Evolutionary conservation across 345 rosid species (phyloP).

Genomic region (Barbarea vulgaris): DNA sequence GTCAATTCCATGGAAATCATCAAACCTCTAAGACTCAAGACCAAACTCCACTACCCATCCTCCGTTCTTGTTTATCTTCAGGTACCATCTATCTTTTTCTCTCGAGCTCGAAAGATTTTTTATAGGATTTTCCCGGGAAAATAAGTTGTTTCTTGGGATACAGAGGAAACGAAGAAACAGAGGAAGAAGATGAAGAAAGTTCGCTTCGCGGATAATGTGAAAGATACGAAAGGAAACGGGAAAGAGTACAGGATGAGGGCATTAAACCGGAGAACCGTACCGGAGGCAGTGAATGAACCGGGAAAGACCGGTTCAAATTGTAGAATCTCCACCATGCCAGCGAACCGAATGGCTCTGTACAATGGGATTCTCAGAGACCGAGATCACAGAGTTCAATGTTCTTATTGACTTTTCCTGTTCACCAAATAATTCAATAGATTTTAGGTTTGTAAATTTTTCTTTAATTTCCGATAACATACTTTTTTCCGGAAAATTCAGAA

Average conservation of each 20-base stretch:
- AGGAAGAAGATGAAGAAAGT: constrained; percentile 59
- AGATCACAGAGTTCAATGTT: constrained; percentile 47
- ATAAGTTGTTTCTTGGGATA: constrained; percentile 27
- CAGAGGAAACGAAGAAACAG: constrained; percentile 39
- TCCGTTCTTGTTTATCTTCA: constrained; percentile 64
- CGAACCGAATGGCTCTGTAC: constrained; percentile 68
- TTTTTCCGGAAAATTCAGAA: not conserved
- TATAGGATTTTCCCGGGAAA: constrained; percentile 29
- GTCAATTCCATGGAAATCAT: constrained; percentile 40
- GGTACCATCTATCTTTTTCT: constrained; percentile 44
- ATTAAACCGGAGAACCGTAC: constrained; percentile 10
- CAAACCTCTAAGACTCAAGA: constrained; percentile 29
- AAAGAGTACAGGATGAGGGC: constrained; percentile 34
- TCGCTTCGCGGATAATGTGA: constrained; percentile 72
- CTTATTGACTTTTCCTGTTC: constrained; percentile 45
- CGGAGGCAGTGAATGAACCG: constrained; percentile 26
- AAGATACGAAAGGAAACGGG: constrained; percentile 50
- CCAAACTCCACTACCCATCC: constrained; percentile 24
- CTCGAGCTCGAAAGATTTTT: not conserved
- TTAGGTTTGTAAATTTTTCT: constrained; percentile 15
- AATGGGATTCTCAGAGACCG: constrained; percentile 69
- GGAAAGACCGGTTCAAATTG: constrained; percentile 34
- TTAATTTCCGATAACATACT: not conserved
- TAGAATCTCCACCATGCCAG: constrained; percentile 51
- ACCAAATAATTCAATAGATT: constrained; percentile 5